phyloP scores from a whole-genome alignment of 2,329 filamentous ascomycete genomes.

The Colletotrichum kahawae region DNA sequence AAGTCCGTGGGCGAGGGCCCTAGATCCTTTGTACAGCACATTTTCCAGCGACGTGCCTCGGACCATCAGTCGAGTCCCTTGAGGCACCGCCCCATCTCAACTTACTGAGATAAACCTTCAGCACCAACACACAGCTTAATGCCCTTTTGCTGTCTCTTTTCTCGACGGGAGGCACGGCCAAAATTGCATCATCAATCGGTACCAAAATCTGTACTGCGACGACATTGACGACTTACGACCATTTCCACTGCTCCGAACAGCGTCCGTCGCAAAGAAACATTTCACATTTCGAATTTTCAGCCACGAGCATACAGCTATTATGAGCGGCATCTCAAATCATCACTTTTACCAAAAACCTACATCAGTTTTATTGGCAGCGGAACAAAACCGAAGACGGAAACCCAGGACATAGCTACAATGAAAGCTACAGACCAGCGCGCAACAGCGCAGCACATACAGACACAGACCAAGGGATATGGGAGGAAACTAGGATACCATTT shows the following conservation, averaged over 20 bases:
- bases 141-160: background rate
- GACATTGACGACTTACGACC: background rate
- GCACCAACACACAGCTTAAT: background rate
- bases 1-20: conserved; percentile 34
- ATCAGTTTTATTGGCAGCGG: background rate
- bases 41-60: conserved; percentile 47
- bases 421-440: background rate
- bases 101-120: conserved; percentile 32
- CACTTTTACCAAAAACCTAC: background rate
- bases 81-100: conserved; percentile 39
- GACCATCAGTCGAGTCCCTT: conserved; percentile 42
- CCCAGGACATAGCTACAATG: background rate
- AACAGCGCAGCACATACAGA: background rate
- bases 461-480: background rate
- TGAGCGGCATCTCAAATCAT: background rate
- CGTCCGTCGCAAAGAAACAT: background rate
- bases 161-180: background rate
- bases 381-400: background rate
- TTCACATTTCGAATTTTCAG: background rate
- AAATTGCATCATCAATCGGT: background rate
- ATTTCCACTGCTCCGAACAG: background rate
- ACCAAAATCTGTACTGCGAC: background rate
- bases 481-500: background rate
- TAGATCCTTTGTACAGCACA: conserved; percentile 40
- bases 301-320: background rate